Evolutionary conservation across 2,329 filamentous ascomycete species (phyloP), one percentile per base, ranked within the genome.

Genomic region (Ramularia collo-cygni): DNA sequence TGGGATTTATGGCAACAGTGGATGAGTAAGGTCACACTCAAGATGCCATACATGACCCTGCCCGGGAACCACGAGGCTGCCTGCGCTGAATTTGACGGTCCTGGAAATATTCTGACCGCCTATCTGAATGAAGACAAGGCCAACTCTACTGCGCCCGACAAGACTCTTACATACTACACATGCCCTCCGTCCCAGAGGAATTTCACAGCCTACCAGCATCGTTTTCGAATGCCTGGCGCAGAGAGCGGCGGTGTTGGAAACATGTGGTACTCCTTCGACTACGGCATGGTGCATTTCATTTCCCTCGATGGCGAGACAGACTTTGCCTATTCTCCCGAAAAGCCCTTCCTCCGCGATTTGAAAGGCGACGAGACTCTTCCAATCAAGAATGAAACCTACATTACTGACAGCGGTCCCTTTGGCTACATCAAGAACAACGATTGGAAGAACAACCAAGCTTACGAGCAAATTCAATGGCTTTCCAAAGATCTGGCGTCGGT

Each of bases 251-350:
- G 71, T 24, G 67, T 72, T 8, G 61, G 67, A 37, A 74, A 72
- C 62, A 69, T 73, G 50, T 74, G 71, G 71, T 74, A 74, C 57
- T 71, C 67, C 1, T 74, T 73, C 48, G 70, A 74, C 59, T 73
- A 74, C 47, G 71, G 71, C 16, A 58, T 72, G n/a, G 70, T 67
- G 2, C 71, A 74, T 51, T 74, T 74, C 43, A 57, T 74, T 45
- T 57, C 64, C 13, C 55, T 74, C 18, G 60, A 73, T 35, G 63
- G 60, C 13, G 71, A 74, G 52, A 74, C 71, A 27, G 71, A 74
- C 53, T 73, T 66, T 47, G 62, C 69, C 33, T 59, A 70, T 53
- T 67, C 63, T 43, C 71, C 71, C 6, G 62, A 67, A 35, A 69
- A 54, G 52, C 62, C 67, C 8, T 72, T 73, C 44, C 54, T 60